phyloP scores from a whole-genome alignment of 2,329 filamentous ascomycete genomes.

The Xylariaceae sp. region DNA sequence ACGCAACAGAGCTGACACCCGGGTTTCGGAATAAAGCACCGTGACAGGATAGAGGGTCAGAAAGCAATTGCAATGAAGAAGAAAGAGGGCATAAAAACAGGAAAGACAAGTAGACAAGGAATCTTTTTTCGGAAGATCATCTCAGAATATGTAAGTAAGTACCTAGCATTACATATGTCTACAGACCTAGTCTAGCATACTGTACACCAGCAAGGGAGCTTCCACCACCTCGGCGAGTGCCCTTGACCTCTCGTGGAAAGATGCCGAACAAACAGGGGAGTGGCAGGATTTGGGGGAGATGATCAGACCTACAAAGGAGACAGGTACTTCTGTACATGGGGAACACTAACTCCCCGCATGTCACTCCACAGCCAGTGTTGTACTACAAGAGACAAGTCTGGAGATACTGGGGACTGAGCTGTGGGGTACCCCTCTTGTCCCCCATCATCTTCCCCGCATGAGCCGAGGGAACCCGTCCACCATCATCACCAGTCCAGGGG shows the following conservation, averaged over 20 bases:
- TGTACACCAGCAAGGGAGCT: too few species aligned
- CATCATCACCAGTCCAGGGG: neutral
- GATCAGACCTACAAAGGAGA: neutral
- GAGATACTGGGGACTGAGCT: conserved; percentile 1
- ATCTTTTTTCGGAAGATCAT: neutral
- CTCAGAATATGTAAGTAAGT: too few species aligned
- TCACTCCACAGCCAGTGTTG: conserved; percentile 7
- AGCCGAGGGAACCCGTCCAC: conserved; percentile 29
- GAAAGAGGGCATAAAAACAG: neutral
- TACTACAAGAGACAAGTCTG: conserved; percentile 6
- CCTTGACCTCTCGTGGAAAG: neutral
- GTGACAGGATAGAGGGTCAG: neutral
- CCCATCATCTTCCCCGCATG: conserved; percentile 24
- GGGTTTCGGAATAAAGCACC: too few species aligned
- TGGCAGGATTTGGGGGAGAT: conserved; percentile 2
- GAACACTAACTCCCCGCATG: conserved; percentile 1
- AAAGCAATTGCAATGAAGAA: neutral
- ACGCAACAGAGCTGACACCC: too few species aligned
- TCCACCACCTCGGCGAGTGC: neutral
- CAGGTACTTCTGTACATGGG: too few species aligned
- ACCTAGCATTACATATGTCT: too few species aligned
- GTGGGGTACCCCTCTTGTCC: conserved; percentile 12
- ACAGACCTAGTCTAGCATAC: too few species aligned
- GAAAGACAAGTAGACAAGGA: neutral
- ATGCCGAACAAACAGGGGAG: neutral